Conservation (phyloP, 169 alveolate genomes). For the Plasmodium reichenowi region DNA sequence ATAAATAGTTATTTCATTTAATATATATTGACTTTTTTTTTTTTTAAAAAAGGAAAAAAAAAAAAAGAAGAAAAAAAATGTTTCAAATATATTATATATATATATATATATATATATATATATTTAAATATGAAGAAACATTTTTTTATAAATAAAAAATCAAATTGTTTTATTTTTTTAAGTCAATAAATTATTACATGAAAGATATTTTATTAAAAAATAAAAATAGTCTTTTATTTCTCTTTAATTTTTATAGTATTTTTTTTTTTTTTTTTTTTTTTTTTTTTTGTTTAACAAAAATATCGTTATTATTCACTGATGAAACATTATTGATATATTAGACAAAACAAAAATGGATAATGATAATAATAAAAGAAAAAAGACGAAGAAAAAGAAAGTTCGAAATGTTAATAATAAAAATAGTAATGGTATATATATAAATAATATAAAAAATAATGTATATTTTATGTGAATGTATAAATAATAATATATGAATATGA, state of each 20-base stretch:
- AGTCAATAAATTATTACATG: background rate
- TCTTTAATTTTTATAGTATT: background rate
- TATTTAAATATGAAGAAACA: too few species aligned
- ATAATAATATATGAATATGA: background rate
- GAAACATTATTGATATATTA: background rate
- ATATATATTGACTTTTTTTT: too few species aligned
- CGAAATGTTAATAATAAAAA: constrained; percentile 8
- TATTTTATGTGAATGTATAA: background rate
- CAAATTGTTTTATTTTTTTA: too few species aligned
- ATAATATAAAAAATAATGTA: background rate
- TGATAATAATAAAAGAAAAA: constrained; percentile 31
- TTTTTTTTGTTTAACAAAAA: too few species aligned
- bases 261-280: background rate
- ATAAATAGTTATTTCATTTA: too few species aligned
- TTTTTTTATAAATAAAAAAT: too few species aligned
- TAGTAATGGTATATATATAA: background rate
- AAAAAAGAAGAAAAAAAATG: too few species aligned
- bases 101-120: too few species aligned
- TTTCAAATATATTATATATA: too few species aligned
- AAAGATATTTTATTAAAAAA: background rate
- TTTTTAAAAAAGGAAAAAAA: too few species aligned
- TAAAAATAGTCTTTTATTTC: too few species aligned
- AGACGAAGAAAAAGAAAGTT: constrained; percentile 31
- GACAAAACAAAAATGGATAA: constrained; percentile 10
- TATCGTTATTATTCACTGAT: too few species aligned